Evolutionary conservation across 2,329 filamentous ascomycete genomes (phyloP), one percentile per base, ranked within the genome.

Genomic region (Amylocarpus encephaloides): DNA sequence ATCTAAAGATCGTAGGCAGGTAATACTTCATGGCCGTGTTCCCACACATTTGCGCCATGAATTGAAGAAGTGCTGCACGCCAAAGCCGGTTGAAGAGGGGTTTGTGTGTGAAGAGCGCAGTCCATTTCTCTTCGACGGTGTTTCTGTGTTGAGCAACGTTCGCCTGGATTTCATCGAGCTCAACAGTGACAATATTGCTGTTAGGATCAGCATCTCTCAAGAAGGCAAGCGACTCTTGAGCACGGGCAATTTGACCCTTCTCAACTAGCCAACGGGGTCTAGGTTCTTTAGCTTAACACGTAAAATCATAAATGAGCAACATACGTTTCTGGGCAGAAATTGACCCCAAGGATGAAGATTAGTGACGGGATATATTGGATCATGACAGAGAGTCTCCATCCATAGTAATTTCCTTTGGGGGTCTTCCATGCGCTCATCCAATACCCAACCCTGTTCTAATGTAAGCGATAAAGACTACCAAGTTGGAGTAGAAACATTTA

Each of bases 21-120:
- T 80, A 80, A 57, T 81, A 80, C 57, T 81, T 80, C 69, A 81
- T 80, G 2, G 76, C 77, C 0, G 77, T 76, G 12, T 77, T 76
- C 16, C 78, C 78, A 55, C 76, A 79, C 74, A 80, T 77, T 56
- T 79, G 76, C 0, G 76, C 74, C 74, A 81, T 76, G 63, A 81
- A 80, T 60, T 80, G 77, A 5, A 81, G 67, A 1, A 80, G 64
- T 0, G 75, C 71, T 1, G 77, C 76, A 15, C 78, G 71, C 79
- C 78, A 81, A 12, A 82, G 67, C 0, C 78, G 70, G 12, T 72
- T 68, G 58, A 75, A 75, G 1, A 81, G 65, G 11, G 70, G 64
- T 12, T 66, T 63, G 29, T 78, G 67, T 3, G 68, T 70, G 61
- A 81, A 77, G 1, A 81, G 68, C 2, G 38, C 49, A 4, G 38